These are phyloP conservation scores for Candida pseudoglaebosa DNA, from an alignment of 805 yeast species.

Conservation along the genomic window DNA sequence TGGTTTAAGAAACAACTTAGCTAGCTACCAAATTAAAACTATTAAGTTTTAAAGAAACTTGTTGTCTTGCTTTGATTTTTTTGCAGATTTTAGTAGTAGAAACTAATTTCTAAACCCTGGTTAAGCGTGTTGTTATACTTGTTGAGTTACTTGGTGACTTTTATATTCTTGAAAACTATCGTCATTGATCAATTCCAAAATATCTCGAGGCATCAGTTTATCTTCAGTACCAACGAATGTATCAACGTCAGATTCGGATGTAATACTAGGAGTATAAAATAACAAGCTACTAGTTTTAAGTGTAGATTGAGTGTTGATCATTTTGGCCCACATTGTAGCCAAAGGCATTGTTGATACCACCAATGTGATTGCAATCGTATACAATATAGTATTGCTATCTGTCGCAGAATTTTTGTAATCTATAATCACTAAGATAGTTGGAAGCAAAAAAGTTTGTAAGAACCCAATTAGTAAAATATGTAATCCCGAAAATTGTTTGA, in stretches of 20 bases:
- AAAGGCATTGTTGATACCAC: slow-evolving; percentile 75
- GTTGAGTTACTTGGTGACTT: slow-evolving; percentile 5
- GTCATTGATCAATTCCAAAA: slow-evolving; percentile 2
- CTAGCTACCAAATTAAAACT: too few relatives aligned
- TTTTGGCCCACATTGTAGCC: slow-evolving; percentile 84
- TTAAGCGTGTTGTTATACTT: too few relatives aligned
- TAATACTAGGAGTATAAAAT: slow-evolving; percentile 4
- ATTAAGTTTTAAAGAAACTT: too few relatives aligned
- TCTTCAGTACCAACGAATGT: slow-evolving; percentile 3
- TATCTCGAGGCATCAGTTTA: slow-evolving; percentile 3
- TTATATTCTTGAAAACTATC: slow-evolving; percentile 4
- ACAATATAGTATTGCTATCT: slow-evolving; percentile 25
- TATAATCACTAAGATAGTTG: slow-evolving; percentile 63
- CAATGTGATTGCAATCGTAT: slow-evolving; percentile 53
- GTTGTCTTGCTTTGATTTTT: too few relatives aligned
- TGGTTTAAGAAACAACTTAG: too few relatives aligned
- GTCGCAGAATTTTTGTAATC: slow-evolving; percentile 18
- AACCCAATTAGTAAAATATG: slow-evolving; percentile 81
- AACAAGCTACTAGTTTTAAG: slow-evolving; percentile 4
- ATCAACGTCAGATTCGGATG: slow-evolving; percentile 1
- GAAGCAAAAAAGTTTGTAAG: slow-evolving; percentile 75
- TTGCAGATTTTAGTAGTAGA: too few relatives aligned
- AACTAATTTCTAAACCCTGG: too few relatives aligned
- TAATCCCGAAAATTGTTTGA: slow-evolving; percentile 76
- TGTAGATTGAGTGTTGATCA: slow-evolving; percentile 47